Evolutionary conservation across 768 basidiomycete genomes (phyloP).

Genomic region (Podaxis sp.): DNA sequence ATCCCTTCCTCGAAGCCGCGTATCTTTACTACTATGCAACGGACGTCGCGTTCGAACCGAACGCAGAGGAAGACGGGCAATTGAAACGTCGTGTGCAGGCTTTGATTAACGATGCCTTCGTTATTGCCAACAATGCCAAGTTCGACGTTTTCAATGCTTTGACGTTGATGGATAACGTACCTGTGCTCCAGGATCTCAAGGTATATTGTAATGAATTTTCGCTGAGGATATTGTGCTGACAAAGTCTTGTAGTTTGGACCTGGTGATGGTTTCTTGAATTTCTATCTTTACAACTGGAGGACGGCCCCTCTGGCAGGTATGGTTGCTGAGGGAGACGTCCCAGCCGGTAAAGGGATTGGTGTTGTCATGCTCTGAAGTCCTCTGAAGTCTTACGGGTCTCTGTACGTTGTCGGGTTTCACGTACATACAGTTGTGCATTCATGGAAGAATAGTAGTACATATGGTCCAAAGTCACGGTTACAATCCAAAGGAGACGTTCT

Average conservation of each 20-base stretch:
- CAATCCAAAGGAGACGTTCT: neutral
- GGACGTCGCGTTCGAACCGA: constrained; percentile 64
- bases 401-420: neutral
- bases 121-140: constrained; percentile 77
- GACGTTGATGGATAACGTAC: constrained; percentile 91
- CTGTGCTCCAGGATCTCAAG: constrained; percentile 82
- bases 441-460: constrained; percentile 19
- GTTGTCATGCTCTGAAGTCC: constrained; percentile 84
- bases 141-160: constrained; percentile 98
- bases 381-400: neutral
- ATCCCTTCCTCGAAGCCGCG: constrained; percentile 82
- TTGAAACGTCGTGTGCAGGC: constrained; percentile 70
- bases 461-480: neutral
- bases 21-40: constrained; percentile 97
- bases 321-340: constrained; percentile 43
- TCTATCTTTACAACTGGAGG: constrained; percentile 94
- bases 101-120: constrained; percentile 78
- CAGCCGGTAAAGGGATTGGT: constrained; percentile 81
- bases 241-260: constrained; percentile 70
- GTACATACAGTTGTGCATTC: constrained; percentile 3
- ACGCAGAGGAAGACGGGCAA: constrained; percentile 56
- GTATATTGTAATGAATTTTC: constrained; percentile 35
- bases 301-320: constrained; percentile 79
- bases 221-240: neutral
- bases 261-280: constrained; percentile 90